phyloP scores from a whole-genome alignment of 768 basidiomycete species.

The Lenzites betulinus region DNA sequence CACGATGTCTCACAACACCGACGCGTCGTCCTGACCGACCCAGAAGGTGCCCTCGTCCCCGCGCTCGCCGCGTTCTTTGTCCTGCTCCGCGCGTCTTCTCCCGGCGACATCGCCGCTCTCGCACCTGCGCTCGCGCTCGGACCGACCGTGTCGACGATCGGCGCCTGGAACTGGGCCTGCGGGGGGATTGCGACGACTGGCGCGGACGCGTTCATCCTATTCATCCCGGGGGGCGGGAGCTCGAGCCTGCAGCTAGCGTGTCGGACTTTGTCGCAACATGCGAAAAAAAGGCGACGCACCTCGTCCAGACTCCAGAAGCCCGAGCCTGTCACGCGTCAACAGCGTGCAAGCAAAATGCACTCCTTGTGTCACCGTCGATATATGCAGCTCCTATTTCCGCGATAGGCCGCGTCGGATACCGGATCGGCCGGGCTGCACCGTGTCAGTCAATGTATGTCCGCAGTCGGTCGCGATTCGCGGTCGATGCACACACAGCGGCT shows the following conservation, averaged over 20 bases:
- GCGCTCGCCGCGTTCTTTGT: neutral
- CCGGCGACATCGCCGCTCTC: neutral
- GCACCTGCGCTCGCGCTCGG: neutral
- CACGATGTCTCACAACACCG: neutral
- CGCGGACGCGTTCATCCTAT: constrained; percentile 12
- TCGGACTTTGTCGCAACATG: neutral
- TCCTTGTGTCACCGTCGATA: too few relatives aligned
- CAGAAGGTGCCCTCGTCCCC: neutral
- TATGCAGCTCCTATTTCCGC: neutral
- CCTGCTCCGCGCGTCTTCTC: neutral
- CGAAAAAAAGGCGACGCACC: neutral
- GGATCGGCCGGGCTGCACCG: neutral
- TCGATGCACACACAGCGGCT: too few relatives aligned
- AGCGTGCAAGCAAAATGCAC: neutral
- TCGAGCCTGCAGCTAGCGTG: neutral
- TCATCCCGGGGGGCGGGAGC: too few relatives aligned
- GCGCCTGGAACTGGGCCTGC: neutral
- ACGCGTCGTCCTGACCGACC: neutral
- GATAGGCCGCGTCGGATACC: neutral
- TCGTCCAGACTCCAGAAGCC: neutral
- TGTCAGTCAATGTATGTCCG: neutral
- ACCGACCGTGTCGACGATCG: neutral
- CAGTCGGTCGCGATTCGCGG: too few relatives aligned
- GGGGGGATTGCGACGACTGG: neutral
- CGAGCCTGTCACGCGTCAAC: neutral